A percentile compares a stretch with the other conserved stretches of the same genome.
phyloP scores from a whole-genome alignment of 2,329 filamentous ascomycete species.

The Delphinella strobiligena region DNA sequence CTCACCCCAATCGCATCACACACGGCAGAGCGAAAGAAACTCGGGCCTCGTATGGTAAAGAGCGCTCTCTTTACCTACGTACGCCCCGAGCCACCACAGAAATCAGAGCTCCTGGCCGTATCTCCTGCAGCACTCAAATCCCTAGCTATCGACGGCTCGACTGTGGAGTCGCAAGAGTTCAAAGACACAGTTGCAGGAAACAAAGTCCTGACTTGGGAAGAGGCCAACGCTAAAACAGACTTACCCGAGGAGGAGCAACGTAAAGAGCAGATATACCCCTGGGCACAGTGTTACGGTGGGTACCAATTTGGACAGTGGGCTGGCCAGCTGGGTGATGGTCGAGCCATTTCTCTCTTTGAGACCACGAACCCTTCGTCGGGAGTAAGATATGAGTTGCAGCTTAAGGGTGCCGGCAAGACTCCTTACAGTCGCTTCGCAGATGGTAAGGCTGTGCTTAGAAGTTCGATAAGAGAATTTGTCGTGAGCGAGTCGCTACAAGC shows the following conservation, averaged over 20 bases:
- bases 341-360: conserved; percentile 91
- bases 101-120: conserved; percentile 69
- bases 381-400: conserved; percentile 75
- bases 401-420: conserved; percentile 88
- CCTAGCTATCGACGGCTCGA: conserved; percentile 59
- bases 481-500: conserved; percentile 84
- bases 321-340: conserved; percentile 85
- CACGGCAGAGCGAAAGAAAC: conserved; percentile 60
- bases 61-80: conserved; percentile 85
- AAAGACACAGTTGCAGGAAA: conserved; percentile 69
- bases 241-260: conserved; percentile 42
- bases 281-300: conserved; percentile 97
- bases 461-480: conserved; percentile 87
- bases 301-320: conserved; percentile 68
- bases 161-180: conserved; percentile 63
- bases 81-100: conserved; percentile 58
- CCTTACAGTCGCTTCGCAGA: conserved; percentile 96
- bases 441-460: conserved; percentile 83
- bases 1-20: conserved; percentile 75
- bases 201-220: conserved; percentile 66
- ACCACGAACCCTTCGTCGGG: conserved; percentile 60
- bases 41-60: conserved; percentile 73
- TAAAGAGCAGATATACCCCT: conserved; percentile 69
- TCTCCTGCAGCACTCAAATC: conserved; percentile 69
- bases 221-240: conserved; percentile 29